Conservation (phyloP, 2,329 filamentous ascomycete genomes). For the Dendrostoma leiphaemia region DNA sequence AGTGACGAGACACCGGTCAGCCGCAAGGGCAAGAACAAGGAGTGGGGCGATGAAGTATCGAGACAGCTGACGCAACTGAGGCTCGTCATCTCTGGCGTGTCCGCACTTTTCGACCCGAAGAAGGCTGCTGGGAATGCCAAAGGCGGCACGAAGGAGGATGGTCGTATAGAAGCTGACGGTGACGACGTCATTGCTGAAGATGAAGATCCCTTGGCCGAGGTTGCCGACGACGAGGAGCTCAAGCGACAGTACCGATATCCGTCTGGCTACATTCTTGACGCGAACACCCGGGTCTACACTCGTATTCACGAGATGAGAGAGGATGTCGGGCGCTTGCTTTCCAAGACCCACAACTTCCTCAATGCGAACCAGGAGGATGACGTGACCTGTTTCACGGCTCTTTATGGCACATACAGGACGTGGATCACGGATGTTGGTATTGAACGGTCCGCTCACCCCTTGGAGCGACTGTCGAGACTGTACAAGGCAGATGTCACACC, state of each 20-base stretch:
- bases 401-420: constrained; percentile 89
- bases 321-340: constrained; percentile 75
- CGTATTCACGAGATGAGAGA: constrained; percentile 80
- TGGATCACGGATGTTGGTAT: constrained; percentile 99
- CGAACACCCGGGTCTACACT: constrained; percentile 62
- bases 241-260: constrained; percentile 86
- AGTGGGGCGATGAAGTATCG: constrained; percentile 97
- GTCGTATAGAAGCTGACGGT: constrained; percentile 52
- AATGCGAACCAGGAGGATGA: constrained; percentile 87
- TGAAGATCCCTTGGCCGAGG: constrained; percentile 57
- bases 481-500: constrained; percentile 84
- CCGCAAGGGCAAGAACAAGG: constrained; percentile 92
- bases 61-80: constrained; percentile 84
- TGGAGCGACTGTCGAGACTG: constrained; percentile 82
- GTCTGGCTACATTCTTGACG: constrained; percentile 76
- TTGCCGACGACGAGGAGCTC: constrained; percentile 76
- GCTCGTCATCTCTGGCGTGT: constrained; percentile 86
- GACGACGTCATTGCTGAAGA: constrained; percentile 45
- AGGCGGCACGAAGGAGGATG: constrained; percentile 45
- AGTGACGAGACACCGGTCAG: constrained; percentile 79
- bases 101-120: constrained; percentile 81
- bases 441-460: constrained; percentile 87
- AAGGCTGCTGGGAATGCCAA: constrained; percentile 58
- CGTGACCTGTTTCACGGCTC: constrained; percentile 87
- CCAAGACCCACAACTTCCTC: constrained; percentile 81